These are phyloP conservation scores for Fragaria nilgerrensis DNA, from an alignment of 306 rosid genomes.

Conservation along the genomic window DNA sequence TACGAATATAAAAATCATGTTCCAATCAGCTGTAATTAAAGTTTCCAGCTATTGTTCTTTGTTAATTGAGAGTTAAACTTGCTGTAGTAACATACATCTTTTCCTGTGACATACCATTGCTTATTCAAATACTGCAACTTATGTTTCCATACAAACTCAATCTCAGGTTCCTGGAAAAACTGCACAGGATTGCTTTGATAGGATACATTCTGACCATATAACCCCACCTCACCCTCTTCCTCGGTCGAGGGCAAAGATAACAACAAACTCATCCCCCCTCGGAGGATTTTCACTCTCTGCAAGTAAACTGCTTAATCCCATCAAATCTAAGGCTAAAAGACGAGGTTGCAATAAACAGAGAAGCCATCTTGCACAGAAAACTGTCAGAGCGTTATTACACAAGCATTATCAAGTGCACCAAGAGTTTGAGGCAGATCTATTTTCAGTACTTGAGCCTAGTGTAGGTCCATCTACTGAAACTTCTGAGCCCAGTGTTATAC, in stretches of 20 bases:
- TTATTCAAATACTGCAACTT: conserved; percentile 11
- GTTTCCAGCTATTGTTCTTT: neutral
- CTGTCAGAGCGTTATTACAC: conserved; percentile 45
- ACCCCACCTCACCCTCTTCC: conserved; percentile 68
- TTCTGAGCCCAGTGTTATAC: conserved; percentile 30
- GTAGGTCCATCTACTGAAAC: conserved; percentile 35
- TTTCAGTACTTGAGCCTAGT: conserved; percentile 70
- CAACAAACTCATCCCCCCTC: conserved; percentile 43
- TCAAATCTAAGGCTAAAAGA: conserved; percentile 32
- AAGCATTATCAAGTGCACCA: conserved; percentile 35
- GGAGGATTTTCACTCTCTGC: conserved; percentile 53
- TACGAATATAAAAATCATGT: neutral
- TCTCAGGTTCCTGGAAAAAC: conserved; percentile 86
- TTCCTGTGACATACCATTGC: neutral
- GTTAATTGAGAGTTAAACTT: conserved; percentile 3
- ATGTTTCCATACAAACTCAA: conserved; percentile 22
- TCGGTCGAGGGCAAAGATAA: conserved; percentile 53
- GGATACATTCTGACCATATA: conserved; percentile 47
- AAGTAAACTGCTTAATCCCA: conserved; percentile 59
- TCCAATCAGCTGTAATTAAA: neutral
- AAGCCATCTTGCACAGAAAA: conserved; percentile 47
- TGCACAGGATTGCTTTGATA: conserved; percentile 89
- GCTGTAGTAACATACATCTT: neutral
- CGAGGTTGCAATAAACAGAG: conserved; percentile 37
- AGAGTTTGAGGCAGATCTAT: conserved; percentile 62